Base-by-base conservation (phyloP, 1,284 basidiomycete genomes). In the Leccinum colubrinum region DNA sequence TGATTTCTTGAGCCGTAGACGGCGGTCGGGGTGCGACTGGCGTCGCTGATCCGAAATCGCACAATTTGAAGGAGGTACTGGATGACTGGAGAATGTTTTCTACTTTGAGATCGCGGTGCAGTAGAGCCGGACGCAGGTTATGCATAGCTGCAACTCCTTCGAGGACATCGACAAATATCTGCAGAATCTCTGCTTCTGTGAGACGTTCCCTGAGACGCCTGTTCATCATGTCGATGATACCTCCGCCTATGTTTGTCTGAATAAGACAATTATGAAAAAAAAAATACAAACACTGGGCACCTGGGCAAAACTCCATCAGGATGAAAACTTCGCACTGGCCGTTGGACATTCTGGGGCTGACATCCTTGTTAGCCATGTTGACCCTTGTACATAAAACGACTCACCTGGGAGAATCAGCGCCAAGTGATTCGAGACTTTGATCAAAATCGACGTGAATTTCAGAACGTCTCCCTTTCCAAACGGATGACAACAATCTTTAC, bases 161-260 rank as follows among this genome's bases (percentile, higher is more conserved):
- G 72, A 93, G 95, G 20, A 95, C 93, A 71, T 97, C 95, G 27
- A 95, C 91, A 74, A 99, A 99, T 72, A 99, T 98, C 75, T 95
- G 94, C 56, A 99, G 83, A 70, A 99, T 98, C 76, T 99, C 97
- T 30, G 88, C 84, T 77, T 99, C 97, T 2, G 93, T 94, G 54
- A 99, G 82, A 25, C 97, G 87, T 75, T 98, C 94, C 57, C 96
- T 87, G 46, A 99, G 83, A 56, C 97, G 86, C 68, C 95, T 88
- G 77, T 99, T 99, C 90, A 99, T 94, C 86, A 99, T 94, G 78
- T 99, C 97, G 77, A 99, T 98, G 69, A 99, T 97, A 46, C 97
- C 97, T 27, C 97, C 97, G 52, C 95, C 93, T 94, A 65, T 1
- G 4, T 52, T 30, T 9, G 62, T 48, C 59, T 17, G 62, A 33